phyloP scores from a whole-genome alignment of 352 stramenopile species.

The Pilasporangium apinafurcum region DNA sequence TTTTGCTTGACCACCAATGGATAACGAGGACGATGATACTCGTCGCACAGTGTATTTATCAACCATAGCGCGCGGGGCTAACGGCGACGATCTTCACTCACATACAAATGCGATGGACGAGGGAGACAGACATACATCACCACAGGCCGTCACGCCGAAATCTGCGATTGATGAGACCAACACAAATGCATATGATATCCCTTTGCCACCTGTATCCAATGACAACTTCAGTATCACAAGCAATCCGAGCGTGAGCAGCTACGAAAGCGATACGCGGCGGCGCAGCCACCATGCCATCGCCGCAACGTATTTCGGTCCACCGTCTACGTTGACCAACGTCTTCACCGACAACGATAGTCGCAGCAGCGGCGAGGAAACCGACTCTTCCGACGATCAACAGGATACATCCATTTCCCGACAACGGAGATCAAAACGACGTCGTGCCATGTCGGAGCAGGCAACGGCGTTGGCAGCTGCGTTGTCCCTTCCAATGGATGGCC shows the following conservation, averaged over 20 bases:
- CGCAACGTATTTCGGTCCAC: conserved; percentile 29
- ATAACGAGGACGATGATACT: too few species aligned
- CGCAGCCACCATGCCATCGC: conserved; percentile 23
- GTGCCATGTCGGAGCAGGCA: conserved; percentile 5
- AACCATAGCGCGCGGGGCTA: too few species aligned
- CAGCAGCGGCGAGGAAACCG: conserved; percentile 1
- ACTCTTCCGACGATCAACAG: conserved; percentile 2
- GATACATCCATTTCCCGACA: conserved; percentile 6
- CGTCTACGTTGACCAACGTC: conserved; percentile 17
- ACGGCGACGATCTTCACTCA: too few species aligned
- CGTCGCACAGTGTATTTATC: too few species aligned
- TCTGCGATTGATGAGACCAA: too few species aligned
- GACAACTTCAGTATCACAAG: conserved; percentile 33
- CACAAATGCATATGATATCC: too few species aligned
- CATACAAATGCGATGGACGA: too few species aligned
- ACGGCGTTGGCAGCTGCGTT: conserved; percentile 6
- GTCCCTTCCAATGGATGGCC: conserved; percentile 6
- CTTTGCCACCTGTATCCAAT: too few species aligned
- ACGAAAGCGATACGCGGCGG: conserved; percentile 36
- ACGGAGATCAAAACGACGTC: conserved; percentile 5
- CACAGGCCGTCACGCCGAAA: too few species aligned
- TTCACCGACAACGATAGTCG: conserved; percentile 16
- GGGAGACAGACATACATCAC: too few species aligned
- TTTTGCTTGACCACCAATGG: too few species aligned
- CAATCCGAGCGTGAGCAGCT: conserved; percentile 48